Conservation (phyloP, 164 flowering plant species). For the Cinnamomum chago region DNA sequence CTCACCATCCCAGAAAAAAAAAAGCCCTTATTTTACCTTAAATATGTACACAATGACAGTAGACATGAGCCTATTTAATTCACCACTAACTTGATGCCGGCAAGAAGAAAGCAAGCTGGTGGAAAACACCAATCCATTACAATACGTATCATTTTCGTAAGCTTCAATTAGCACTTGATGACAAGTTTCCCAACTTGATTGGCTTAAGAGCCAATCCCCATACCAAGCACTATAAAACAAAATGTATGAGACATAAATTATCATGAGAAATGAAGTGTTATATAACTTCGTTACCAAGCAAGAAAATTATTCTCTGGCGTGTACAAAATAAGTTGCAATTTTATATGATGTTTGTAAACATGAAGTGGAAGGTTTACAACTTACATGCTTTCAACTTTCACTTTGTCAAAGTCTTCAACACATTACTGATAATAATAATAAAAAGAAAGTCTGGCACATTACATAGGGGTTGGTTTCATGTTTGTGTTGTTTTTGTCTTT, state of each 20-base stretch:
- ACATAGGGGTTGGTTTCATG: too few relatives aligned
- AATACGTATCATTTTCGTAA: background rate
- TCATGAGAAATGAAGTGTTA: background rate
- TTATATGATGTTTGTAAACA: too few relatives aligned
- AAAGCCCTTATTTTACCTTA: too few relatives aligned
- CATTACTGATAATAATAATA: too few relatives aligned
- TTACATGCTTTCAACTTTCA: too few relatives aligned
- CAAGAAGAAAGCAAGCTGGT: background rate
- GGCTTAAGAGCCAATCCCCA: background rate
- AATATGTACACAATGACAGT: background rate
- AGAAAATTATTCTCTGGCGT: background rate
- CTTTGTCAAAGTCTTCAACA: too few relatives aligned
- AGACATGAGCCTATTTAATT: background rate
- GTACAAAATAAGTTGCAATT: too few relatives aligned
- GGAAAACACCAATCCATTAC: background rate
- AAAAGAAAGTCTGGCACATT: too few relatives aligned
- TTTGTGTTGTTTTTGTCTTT: too few relatives aligned
- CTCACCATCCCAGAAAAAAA: too few relatives aligned
- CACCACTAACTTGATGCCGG: background rate
- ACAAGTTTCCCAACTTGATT: background rate
- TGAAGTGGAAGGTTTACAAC: too few relatives aligned
- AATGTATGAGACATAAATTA: background rate
- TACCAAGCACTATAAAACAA: background rate
- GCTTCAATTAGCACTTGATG: background rate
- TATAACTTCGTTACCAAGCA: background rate